phyloP scores from a whole-genome alignment of 1,139 yeast species.

The Kurtzmaniella natalensis region DNA sequence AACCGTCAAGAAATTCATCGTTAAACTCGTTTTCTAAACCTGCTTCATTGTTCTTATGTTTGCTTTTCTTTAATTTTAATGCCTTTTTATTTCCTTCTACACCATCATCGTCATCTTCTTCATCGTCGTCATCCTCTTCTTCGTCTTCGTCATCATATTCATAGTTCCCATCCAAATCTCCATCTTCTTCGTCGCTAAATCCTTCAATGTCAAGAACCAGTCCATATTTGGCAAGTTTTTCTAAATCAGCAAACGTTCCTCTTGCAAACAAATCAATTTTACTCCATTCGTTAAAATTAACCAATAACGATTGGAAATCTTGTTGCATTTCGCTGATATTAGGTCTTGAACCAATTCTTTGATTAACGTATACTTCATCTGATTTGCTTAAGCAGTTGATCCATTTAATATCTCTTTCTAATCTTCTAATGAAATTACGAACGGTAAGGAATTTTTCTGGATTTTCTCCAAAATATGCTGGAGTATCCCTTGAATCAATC shows the following conservation, averaged over 20 bases:
- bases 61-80: conserved; percentile 6
- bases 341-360: conserved; percentile 4
- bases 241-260: conserved; percentile 23
- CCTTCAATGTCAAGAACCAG: conserved; percentile 7
- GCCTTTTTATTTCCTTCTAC: conserved; percentile 7
- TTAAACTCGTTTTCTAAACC: conserved; percentile 20
- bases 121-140: conserved; percentile 3
- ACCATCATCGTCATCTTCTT: conserved; percentile 9
- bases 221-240: conserved; percentile 19
- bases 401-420: conserved; percentile 5
- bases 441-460: conserved; percentile 5
- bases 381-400: conserved; percentile 2
- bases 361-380: conserved; percentile 3
- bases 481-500: conserved; percentile 13
- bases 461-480: conserved; percentile 17
- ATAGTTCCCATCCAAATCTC: conserved; percentile 6
- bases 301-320: conserved; percentile 23
- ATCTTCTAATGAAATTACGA: not conserved
- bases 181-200: too few species aligned
- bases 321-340: conserved; percentile 9
- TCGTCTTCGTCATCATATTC: conserved; percentile 9
- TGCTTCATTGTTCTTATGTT: conserved; percentile 5
- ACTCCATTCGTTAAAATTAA: conserved; percentile 26
- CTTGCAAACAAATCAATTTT: conserved; percentile 30
- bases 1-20: conserved; percentile 23